Base-by-base conservation (phyloP, 768 basidiomycete species). In the Coprinellus micaceus region DNA sequence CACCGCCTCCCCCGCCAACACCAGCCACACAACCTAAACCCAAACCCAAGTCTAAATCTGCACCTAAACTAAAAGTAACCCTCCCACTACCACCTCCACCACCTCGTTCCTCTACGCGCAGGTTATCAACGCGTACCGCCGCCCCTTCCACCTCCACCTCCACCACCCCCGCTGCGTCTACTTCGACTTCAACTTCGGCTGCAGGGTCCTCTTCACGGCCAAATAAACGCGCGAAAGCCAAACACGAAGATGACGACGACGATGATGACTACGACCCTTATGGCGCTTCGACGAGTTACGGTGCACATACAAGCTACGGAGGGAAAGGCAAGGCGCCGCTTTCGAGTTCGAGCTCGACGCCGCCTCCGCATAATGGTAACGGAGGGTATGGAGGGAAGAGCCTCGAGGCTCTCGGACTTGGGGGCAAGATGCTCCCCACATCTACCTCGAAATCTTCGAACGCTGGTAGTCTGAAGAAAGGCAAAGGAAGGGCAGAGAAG, bases 381-480 rank as follows among this genome's bases (percentile, higher is more conserved):
- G n/a, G n/a, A n/a, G n/a, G n/a, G n/a, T n/a, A n/a, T n/a, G 33
- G 33, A 6, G 33, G 33, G 33, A 33, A 33, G 33, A 33, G 33
- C 33, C 7, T 33, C 33, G 33, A 33, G 33, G 33, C 33, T 33
- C n/a, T 33, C 13, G 33, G 33, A 13, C 13, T 33, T 33, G 33
- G n/a, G n/a, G n/a, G n/a, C n/a, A n/a, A n/a, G n/a, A n/a, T n/a
- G n/a, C n/a, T 33, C 33, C 7, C 13, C 33, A 33, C 13, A 6
- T 33, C 13, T 13, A 33, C 6, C 33, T 33, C 7, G 15, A 19
- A 43, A 37, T 37, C 40, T 43, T 5, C n/a, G 15, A 43, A 43
- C 17, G 26, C 44, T 21, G 54, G 37, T 28, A 4, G 21, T 13
- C 54, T n/a, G 58, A 57, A 25, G 56, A 58, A 51, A 3, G 44